Evolutionary conservation across 2,329 filamentous ascomycete species (phyloP), one percentile per base, ranked within the genome.

Genomic region (Aspergillus hortae): DNA sequence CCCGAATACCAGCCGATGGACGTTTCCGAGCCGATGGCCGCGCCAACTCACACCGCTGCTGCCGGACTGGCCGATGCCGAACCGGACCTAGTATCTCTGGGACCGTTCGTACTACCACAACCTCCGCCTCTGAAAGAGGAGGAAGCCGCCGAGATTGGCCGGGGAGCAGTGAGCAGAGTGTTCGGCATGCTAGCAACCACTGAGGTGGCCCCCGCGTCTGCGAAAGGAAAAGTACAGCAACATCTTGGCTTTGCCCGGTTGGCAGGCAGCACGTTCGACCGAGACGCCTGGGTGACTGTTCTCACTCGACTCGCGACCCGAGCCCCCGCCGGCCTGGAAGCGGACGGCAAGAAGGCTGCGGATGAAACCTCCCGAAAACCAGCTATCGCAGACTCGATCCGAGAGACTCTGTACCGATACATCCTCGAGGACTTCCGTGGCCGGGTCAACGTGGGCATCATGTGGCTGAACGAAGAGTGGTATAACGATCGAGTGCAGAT

Each of bases 381-480:
- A 58, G 64, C 68, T 69, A 58, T 79, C 74, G 48, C 80, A 60
- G 81, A 88, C 63, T 80, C 80, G 5, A 90, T 97, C 58, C 84
- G 94, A 48, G 88, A 95, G 60, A 80, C 84, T 6, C 76, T 99
- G 1, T 94, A 91, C 71, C 80, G 83, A 49, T 96, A 95, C 68
- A 82, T 97, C 44, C 82, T 97, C 56, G 90, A 95, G 57, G 92
- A 97, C 67, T 99, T 96, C 74, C 85, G 92, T 49, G 86, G 82
- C 56, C 86, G 94, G 41, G 92, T 97, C 56, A 92, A 95, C 60
- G 83, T 94, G 19, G 92, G 91, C 1, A 90, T 97, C 47, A 86
- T 87, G 6, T 99, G 94, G 94, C 80, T 99, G 14, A 95, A 88
- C 62, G 94, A 99, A 70, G 94, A 99, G 73, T 99, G 94, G 92